Conservation (phyloP, 164 flowering plant species). For the Chloranthus sessilifolius region DNA sequence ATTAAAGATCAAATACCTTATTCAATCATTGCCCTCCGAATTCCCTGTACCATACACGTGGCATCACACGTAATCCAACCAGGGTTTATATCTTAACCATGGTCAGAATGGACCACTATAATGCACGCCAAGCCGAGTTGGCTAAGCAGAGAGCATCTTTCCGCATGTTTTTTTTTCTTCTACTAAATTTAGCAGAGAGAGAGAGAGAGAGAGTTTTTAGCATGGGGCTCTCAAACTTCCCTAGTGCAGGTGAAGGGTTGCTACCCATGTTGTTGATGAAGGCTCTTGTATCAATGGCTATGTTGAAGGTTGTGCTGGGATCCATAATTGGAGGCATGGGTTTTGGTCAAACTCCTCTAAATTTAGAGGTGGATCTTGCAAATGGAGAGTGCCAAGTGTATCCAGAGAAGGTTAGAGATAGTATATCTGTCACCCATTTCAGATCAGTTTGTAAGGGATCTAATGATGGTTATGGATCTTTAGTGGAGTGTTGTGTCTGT, state of each 20-base stretch:
- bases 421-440: conserved; percentile 33
- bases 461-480: not conserved
- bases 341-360: conserved; percentile 9
- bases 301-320: conserved; percentile 40
- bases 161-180: no score
- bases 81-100: conserved; percentile 6
- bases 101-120: no score
- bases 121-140: no score
- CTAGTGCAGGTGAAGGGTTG: conserved; percentile 46
- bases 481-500: conserved; percentile 60
- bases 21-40: not conserved
- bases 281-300: conserved; percentile 42
- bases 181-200: no score
- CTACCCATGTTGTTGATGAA: conserved; percentile 56
- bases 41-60: not conserved
- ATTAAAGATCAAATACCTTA: no score
- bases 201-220: not conserved
- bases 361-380: conserved; percentile 17
- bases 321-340: conserved; percentile 38
- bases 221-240: conserved; percentile 67
- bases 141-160: no score
- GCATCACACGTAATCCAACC: conserved; percentile 1
- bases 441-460: conserved; percentile 20
- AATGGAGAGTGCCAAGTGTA: conserved; percentile 1
- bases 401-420: conserved; percentile 15